Percentiles rank a stretch among this genome's conserved stretches.
phyloP scores from a whole-genome alignment of 2,329 filamentous ascomycete species.

The Diaporthe ilicicola region DNA sequence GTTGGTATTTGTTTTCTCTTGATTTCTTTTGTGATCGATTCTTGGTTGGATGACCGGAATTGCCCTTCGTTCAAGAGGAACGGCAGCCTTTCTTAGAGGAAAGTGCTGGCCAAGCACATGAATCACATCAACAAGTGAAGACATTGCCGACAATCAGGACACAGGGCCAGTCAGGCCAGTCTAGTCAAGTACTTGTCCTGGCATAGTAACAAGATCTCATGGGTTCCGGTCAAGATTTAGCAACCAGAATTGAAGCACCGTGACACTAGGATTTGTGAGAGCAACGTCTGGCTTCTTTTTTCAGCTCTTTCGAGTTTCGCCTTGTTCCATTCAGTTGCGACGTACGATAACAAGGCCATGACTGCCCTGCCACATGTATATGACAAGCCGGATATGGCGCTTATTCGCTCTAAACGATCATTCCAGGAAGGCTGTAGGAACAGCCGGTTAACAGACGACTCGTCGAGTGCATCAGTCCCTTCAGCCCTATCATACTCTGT shows the following conservation, averaged over 20 bases:
- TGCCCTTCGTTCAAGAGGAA: not conserved
- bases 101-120: not conserved
- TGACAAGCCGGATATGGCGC: not conserved
- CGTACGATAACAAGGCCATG: not conserved
- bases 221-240: not conserved
- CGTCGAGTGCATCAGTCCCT: not conserved
- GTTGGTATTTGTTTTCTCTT: not conserved
- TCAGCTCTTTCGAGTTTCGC: too few species aligned
- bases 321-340: not conserved
- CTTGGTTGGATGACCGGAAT: not conserved
- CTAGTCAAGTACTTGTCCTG: not conserved
- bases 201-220: too few species aligned
- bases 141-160: not conserved
- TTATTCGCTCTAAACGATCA: not conserved
- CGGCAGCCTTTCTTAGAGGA: not conserved
- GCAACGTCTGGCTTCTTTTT: not conserved
- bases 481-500: not conserved
- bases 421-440: not conserved
- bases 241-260: not conserved
- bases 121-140: not conserved
- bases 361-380: not conserved
- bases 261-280: not conserved
- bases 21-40: not conserved
- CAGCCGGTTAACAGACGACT: not conserved
- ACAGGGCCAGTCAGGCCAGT: not conserved